Evolutionary conservation across 345 rosid species (phyloP), one percentile per base, ranked within the genome.

Genomic region (Trapa incisa): DNA sequence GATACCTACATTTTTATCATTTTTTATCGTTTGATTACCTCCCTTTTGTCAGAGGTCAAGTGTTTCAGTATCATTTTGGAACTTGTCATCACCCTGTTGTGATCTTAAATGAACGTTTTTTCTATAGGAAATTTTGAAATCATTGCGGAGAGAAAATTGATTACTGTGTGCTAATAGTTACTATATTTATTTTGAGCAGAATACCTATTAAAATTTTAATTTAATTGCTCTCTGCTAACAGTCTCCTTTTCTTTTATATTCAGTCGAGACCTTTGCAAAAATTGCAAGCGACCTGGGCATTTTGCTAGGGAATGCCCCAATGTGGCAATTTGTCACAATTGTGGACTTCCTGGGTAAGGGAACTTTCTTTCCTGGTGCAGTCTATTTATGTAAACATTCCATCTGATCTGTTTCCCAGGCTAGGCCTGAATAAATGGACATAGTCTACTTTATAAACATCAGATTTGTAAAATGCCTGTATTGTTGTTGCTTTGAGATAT

Each of bases 201-300:
- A 22, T 22, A 22, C 29, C 29, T 22, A 22, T 22, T 22, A 22
- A 22, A 22, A 22, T 22, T 22, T 22, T 22, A 22, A 22, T 22
- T 22, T 22, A 39, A 29, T 39, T 64, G 35, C 12, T 65, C 32
- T 14, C 50, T 5, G 10, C 37, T 65, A 65, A 53, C 64, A 4
- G 6, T 39, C 14, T 37, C 62, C 41, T 39, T 32, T 54, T 16
- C 37, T 67, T 67, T 83, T 41, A 3, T 78, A 76, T 72, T 47
- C 91, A 91, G 96, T 81, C 99, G 87, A 75, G 85, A 74, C 82
- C 87, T 94, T 69, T 94, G 99, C 91, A 94, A 94, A 79, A 93
- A 93, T 78, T 93, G 99, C 84, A 94, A 85, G 71, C 82, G 92
- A 68, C 99, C 97, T 11, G 99, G 99, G 52, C 99, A 93, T 76